A percentile compares a stretch with the other conserved stretches of the same genome.
Evolutionary conservation across 2,329 filamentous ascomycete genomes (phyloP).

Genomic region (Ceratocystis colombiana): DNA sequence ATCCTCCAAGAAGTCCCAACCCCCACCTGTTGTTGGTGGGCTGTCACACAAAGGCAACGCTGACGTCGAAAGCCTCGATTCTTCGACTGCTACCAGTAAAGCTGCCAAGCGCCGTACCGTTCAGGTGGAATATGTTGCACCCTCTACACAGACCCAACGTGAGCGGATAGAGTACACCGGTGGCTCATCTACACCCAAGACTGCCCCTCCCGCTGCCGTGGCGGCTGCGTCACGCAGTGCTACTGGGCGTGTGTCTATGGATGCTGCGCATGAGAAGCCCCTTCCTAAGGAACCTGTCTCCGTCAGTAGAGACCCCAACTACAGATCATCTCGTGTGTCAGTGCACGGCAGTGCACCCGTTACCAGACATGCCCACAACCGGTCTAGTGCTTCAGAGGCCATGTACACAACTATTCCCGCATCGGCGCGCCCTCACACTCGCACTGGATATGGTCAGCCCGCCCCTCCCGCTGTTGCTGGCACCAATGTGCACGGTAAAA

Average conservation of each 20-base stretch:
- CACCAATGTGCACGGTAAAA: slow-evolving; percentile 79
- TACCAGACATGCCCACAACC: slow-evolving; percentile 34
- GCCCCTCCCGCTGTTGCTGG: slow-evolving; percentile 76
- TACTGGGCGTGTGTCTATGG: slow-evolving; percentile 45
- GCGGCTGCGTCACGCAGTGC: slow-evolving; percentile 35
- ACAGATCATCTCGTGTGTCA: slow-evolving; percentile 25
- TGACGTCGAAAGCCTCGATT: slow-evolving; percentile 51
- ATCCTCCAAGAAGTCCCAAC: slow-evolving; percentile 52
- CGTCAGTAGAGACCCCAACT: slow-evolving; percentile 29
- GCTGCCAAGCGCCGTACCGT: slow-evolving; percentile 90
- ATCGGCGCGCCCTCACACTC: slow-evolving; percentile 58
- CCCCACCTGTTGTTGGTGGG: slow-evolving; percentile 46
- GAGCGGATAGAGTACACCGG: slow-evolving; percentile 38
- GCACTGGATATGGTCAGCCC: slow-evolving; percentile 83
- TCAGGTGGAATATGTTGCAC: slow-evolving; percentile 94
- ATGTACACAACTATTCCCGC: slow-evolving; percentile 33
- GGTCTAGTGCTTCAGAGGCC: slow-evolving; percentile 37
- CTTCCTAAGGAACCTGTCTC: slow-evolving; percentile 45
- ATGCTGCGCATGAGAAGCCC: slow-evolving; percentile 44
- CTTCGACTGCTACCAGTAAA: slow-evolving; percentile 46
- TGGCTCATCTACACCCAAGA: slow-evolving; percentile 28
- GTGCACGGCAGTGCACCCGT: slow-evolving; percentile 5
- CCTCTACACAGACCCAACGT: slow-evolving; percentile 72
- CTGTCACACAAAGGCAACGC: slow-evolving; percentile 62
- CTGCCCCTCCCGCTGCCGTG: slow-evolving; percentile 45